These are phyloP conservation scores for Karstenula rhodostoma DNA, from an alignment of 2,329 filamentous ascomycete genomes.

Conservation along the genomic window DNA sequence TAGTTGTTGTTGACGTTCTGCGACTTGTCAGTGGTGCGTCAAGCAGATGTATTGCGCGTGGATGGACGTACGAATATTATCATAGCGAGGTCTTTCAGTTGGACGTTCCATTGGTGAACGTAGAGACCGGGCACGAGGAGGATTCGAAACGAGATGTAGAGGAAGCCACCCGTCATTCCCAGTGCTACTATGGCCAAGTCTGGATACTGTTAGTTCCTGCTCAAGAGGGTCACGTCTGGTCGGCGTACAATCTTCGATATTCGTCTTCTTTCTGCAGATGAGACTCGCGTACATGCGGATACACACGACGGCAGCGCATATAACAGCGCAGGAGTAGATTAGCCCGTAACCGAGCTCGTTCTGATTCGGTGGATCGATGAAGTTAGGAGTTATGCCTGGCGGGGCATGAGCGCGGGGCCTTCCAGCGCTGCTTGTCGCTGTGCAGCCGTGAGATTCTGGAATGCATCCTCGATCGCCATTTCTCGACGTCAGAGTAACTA, in stretches of 20 bases:
- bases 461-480: constrained; percentile 5
- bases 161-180: constrained; percentile 16
- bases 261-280: constrained; percentile 11
- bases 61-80: constrained; percentile 14
- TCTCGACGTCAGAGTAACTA: background rate
- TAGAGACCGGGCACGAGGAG: constrained; percentile 14
- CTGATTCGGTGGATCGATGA: constrained; percentile 18
- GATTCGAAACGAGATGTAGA: constrained; percentile 14
- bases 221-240: background rate
- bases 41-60: background rate
- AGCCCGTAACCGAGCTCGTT: constrained; percentile 13
- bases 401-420: constrained; percentile 19
- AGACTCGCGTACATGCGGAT: constrained; percentile 16
- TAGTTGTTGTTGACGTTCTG: constrained; percentile 18
- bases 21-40: background rate
- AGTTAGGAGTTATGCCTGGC: constrained; percentile 16
- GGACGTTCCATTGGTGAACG: constrained; percentile 24
- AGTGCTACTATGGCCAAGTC: background rate
- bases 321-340: background rate
- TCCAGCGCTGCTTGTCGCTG: constrained; percentile 13
- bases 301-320: constrained; percentile 6
- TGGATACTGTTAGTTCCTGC: background rate
- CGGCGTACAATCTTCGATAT: constrained; percentile 22
- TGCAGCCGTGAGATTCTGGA: constrained; percentile 3
- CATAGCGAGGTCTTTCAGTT: constrained; percentile 14